These are phyloP conservation scores for Phytopythium vexans DNA, from an alignment of 352 stramenopile species.

Conservation along the genomic window DNA sequence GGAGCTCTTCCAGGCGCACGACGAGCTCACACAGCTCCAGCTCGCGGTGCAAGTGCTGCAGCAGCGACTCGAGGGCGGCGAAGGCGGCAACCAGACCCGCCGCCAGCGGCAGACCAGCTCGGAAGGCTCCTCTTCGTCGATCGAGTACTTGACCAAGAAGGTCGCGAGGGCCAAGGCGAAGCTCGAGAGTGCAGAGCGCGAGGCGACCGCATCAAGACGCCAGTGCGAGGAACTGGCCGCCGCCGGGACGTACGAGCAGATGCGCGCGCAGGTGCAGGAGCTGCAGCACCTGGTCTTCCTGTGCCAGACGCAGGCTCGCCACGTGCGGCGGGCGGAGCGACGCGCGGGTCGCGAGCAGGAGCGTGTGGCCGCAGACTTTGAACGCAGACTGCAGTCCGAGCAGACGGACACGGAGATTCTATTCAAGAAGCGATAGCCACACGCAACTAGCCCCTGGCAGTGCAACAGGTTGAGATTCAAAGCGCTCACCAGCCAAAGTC, in stretches of 20 bases:
- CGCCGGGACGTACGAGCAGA: constrained; percentile 38
- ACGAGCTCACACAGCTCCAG: constrained; percentile 59
- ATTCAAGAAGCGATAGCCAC: constrained; percentile 32
- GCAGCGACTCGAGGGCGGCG: constrained; percentile 8
- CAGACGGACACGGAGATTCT: constrained; percentile 66
- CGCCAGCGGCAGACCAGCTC: too few relatives aligned
- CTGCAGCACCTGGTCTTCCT: constrained; percentile 69
- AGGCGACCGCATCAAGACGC: constrained; percentile 18
- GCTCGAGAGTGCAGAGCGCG: constrained; percentile 28
- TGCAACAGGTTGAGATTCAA: background rate
- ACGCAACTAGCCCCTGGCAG: background rate
- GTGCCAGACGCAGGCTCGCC: constrained; percentile 49
- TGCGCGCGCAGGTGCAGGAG: constrained; percentile 56
- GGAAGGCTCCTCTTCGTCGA: constrained; percentile 13
- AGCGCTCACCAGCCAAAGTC: constrained; percentile 50
- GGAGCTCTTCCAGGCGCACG: constrained; percentile 42
- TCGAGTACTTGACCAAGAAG: constrained; percentile 47
- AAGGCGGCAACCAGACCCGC: background rate
- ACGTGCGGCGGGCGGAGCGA: constrained; percentile 38
- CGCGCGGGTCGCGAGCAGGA: constrained; percentile 27
- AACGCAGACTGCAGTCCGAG: constrained; percentile 40
- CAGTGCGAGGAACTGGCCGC: constrained; percentile 42
- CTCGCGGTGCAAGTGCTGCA: constrained; percentile 44
- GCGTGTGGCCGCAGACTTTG: constrained; percentile 27
- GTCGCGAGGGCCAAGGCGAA: constrained; percentile 42